phyloP scores from a whole-genome alignment of 192 early-diverging fungal species.

The Phlyctochytrium bullatum region DNA sequence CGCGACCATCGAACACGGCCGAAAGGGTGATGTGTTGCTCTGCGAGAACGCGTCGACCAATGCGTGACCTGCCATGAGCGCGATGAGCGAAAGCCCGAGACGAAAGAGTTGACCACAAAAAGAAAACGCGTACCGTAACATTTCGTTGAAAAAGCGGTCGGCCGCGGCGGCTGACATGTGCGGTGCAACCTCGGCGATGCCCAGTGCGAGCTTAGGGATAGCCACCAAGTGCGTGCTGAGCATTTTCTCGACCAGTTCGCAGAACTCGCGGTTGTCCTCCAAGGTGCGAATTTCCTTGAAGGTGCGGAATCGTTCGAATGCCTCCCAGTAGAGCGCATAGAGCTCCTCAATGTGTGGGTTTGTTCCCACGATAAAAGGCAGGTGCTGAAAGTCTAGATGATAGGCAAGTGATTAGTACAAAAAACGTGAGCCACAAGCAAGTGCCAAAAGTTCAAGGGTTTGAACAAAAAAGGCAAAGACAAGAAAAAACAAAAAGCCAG shows the following conservation, averaged over 20 bases:
- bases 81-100: not conserved
- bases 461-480: not conserved
- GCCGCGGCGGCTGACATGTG: constrained; percentile 64
- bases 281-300: constrained; percentile 70
- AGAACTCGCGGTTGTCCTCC: constrained; percentile 80
- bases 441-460: not conserved
- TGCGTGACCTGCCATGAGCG: constrained; percentile 55
- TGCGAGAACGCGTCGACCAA: constrained; percentile 84
- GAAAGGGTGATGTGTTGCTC: constrained; percentile 91
- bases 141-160: constrained; percentile 86
- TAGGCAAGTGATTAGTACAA: not conserved
- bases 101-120: not conserved
- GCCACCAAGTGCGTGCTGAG: constrained; percentile 80
- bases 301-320: constrained; percentile 78
- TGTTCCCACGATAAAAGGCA: constrained; percentile 91
- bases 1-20: constrained; percentile 47
- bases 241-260: constrained; percentile 68
- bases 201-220: constrained; percentile 86
- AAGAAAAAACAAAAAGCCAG: not conserved
- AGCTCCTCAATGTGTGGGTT: constrained; percentile 85
- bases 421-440: not conserved
- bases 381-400: constrained; percentile 68
- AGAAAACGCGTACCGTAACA: constrained; percentile 58
- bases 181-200: constrained; percentile 72
- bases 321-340: constrained; percentile 91